These are phyloP conservation scores for Boletus subluridellus DNA, from an alignment of 1,284 basidiomycete genomes.

Conservation along the genomic window DNA sequence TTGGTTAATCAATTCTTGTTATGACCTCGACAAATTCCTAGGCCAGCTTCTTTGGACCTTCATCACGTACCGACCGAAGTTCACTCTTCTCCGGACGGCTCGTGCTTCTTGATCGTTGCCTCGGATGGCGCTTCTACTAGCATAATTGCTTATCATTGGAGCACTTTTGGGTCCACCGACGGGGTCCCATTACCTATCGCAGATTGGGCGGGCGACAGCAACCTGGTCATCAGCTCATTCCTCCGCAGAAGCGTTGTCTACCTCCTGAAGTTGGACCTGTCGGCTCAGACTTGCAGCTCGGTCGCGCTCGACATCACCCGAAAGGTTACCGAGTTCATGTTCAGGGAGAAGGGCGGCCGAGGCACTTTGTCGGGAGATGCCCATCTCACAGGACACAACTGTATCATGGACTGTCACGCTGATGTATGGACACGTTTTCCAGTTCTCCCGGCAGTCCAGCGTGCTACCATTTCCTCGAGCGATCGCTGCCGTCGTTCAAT, in stretches of 20 bases:
- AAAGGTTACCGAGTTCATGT: conserved; percentile 53
- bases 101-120: conserved; percentile 45
- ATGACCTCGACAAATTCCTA: conserved; percentile 18
- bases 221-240: conserved; percentile 44
- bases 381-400: conserved; percentile 41
- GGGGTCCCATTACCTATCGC: conserved; percentile 41
- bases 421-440: conserved; percentile 64
- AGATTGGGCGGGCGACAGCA: conserved; percentile 25
- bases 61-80: conserved; percentile 33
- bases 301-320: conserved; percentile 49
- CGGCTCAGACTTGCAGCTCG: conserved; percentile 37
- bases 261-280: conserved; percentile 40
- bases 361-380: conserved; percentile 17
- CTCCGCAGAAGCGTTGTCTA: conserved; percentile 41
- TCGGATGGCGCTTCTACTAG: conserved; percentile 16
- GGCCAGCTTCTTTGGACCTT: conserved; percentile 47
- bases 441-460: conserved; percentile 51
- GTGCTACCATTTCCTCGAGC: conserved; percentile 40
- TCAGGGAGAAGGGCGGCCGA: conserved; percentile 38
- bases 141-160: conserved; percentile 50
- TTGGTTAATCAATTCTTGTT: neutral
- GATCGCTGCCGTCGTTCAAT: conserved; percentile 33
- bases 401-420: conserved; percentile 50
- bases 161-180: conserved; percentile 49
- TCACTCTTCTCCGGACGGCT: conserved; percentile 51